Conservation (phyloP, 345 rosid species). For the Kernera saxatilis region DNA sequence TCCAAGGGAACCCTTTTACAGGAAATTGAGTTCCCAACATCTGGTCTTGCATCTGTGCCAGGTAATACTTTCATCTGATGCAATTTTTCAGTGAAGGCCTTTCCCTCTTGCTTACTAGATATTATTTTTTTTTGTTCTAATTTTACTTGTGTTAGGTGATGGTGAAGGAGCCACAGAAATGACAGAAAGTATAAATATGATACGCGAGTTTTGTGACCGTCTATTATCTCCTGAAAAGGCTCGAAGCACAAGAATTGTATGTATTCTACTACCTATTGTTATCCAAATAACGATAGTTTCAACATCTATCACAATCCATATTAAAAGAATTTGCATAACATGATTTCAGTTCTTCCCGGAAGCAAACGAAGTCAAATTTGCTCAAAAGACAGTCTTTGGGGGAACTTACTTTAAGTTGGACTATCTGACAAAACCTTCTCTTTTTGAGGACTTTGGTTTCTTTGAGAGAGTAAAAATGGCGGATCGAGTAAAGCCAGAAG, state of each 20-base stretch:
- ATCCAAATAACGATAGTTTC: neutral
- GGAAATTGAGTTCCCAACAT: conserved; percentile 96
- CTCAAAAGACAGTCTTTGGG: conserved; percentile 59
- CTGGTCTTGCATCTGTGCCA: conserved; percentile 90
- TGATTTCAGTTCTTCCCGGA: conserved; percentile 82
- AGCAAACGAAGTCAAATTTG: conserved; percentile 83
- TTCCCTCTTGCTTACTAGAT: neutral
- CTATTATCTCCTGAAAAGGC: conserved; percentile 55
- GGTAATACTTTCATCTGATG: conserved; percentile 35
- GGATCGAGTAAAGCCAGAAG: conserved; percentile 78
- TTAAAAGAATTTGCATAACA: neutral
- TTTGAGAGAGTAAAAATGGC: conserved; percentile 72
- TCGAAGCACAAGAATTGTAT: conserved; percentile 69
- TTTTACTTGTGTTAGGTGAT: conserved; percentile 48
- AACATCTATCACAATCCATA: neutral
- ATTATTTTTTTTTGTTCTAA: neutral
- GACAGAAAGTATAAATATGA: conserved; percentile 85
- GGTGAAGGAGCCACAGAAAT: conserved; percentile 96
- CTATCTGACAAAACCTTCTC: conserved; percentile 87
- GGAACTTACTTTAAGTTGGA: conserved; percentile 82
- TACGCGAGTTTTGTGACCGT: conserved; percentile 76
- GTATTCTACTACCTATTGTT: neutral
- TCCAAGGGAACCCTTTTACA: conserved; percentile 33
- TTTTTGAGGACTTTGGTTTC: conserved; percentile 84
- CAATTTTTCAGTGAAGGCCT: neutral